A percentile compares a stretch with the other conserved stretches of the same genome.
phyloP scores from a whole-genome alignment of 1,139 yeast genomes.

The Lodderomyces metapsilosis region DNA sequence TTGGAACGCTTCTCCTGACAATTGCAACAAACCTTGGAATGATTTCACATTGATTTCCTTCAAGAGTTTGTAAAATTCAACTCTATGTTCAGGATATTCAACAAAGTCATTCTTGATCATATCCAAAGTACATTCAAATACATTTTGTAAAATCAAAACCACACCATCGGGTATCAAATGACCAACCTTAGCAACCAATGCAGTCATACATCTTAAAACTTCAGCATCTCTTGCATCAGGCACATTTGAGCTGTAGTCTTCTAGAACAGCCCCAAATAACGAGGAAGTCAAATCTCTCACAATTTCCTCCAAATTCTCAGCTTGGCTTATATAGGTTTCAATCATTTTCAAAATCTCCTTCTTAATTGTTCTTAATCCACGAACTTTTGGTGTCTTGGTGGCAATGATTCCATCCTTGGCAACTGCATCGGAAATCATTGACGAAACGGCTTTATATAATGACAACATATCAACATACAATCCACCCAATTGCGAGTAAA shows the following conservation, averaged over 20 bases:
- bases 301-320: conserved; percentile 82
- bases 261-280: conserved; percentile 78
- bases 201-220: conserved; percentile 91
- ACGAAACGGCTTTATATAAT: conserved; percentile 83
- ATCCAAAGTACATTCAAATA: conserved; percentile 89
- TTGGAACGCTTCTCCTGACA: conserved; percentile 91
- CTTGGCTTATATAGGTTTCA: conserved; percentile 85
- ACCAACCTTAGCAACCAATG: conserved; percentile 85
- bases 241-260: conserved; percentile 83
- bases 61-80: conserved; percentile 86
- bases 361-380: conserved; percentile 94
- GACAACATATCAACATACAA: conserved; percentile 90
- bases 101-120: conserved; percentile 96
- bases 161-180: conserved; percentile 88
- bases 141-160: conserved; percentile 81
- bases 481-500: conserved; percentile 81
- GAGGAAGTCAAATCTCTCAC: conserved; percentile 84
- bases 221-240: conserved; percentile 99
- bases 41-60: conserved; percentile 84
- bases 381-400: conserved; percentile 90
- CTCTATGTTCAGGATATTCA: conserved; percentile 97
- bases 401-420: conserved; percentile 82
- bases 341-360: conserved; percentile 88
- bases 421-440: conserved; percentile 82
- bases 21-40: conserved; percentile 80